phyloP scores from a whole-genome alignment of 164 flowering plant species.

The Brasenia schreberi region DNA sequence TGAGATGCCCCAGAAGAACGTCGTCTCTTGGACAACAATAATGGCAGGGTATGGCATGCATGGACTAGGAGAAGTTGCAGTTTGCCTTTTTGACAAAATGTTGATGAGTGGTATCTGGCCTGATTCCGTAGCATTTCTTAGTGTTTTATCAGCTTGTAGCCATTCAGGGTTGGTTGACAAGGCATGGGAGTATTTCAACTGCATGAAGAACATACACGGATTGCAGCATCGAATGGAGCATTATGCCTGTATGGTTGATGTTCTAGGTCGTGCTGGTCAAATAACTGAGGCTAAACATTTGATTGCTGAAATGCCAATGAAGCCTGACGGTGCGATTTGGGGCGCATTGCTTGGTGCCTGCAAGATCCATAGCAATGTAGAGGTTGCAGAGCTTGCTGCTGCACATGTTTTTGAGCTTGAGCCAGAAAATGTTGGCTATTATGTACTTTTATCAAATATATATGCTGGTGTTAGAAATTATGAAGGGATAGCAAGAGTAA shows the following conservation, averaged over 20 bases:
- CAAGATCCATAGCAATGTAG: conserved; percentile 53
- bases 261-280: conserved; percentile 77
- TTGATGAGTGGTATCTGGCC: conserved; percentile 34
- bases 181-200: conserved; percentile 43
- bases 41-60: conserved; percentile 90
- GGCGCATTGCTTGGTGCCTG: conserved; percentile 86
- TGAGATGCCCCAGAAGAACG: conserved; percentile 35
- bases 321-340: conserved; percentile 91
- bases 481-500: conserved; percentile 43
- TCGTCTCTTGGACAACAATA: conserved; percentile 79
- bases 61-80: conserved; percentile 59
- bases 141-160: conserved; percentile 74
- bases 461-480: conserved; percentile 35
- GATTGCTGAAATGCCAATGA: conserved; percentile 40
- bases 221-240: conserved; percentile 60
- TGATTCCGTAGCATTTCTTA: conserved; percentile 52
- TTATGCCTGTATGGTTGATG: conserved; percentile 78
- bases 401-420: conserved; percentile 48
- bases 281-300: conserved; percentile 46
- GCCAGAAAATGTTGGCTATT: conserved; percentile 67
- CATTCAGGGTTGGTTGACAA: conserved; percentile 71
- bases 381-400: conserved; percentile 71
- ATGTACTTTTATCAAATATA: conserved; percentile 68
- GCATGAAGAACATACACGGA: conserved; percentile 36
- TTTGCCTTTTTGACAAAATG: conserved; percentile 63